Evolutionary conservation across 106 monocot species (phyloP).

Genomic region (Allium cepa): DNA sequence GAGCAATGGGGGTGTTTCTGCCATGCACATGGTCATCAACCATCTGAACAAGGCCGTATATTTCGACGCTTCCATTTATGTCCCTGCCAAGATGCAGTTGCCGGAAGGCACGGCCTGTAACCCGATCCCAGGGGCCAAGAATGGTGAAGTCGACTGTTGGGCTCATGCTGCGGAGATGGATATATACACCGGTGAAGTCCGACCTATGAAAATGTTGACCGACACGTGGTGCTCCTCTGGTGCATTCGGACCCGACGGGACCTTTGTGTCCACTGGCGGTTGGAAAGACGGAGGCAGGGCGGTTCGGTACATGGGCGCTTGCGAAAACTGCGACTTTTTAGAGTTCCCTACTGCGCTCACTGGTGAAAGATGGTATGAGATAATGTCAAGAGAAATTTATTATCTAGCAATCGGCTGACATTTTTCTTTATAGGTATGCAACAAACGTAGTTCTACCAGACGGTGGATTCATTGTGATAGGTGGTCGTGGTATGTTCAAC

Average conservation of each 20-base stretch:
- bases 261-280: constrained; percentile 63
- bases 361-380: constrained; percentile 39
- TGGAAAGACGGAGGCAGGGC: constrained; percentile 42
- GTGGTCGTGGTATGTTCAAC: constrained; percentile 55
- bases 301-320: constrained; percentile 38
- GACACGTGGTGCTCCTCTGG: constrained; percentile 90
- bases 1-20: constrained; percentile 62
- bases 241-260: constrained; percentile 47
- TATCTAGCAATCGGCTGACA: not conserved
- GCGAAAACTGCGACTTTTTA: constrained; percentile 54
- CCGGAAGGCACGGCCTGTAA: constrained; percentile 27
- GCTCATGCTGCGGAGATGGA: constrained; percentile 75
- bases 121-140: constrained; percentile 11
- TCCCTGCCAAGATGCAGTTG: constrained; percentile 23
- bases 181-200: constrained; percentile 10
- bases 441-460: constrained; percentile 61
- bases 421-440: constrained; percentile 31
- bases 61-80: constrained; percentile 45
- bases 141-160: constrained; percentile 34
- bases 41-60: constrained; percentile 53
- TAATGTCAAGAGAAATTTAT: not conserved
- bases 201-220: constrained; percentile 51
- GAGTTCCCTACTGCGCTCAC: constrained; percentile 34
- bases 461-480: constrained; percentile 58
- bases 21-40: constrained; percentile 72